Base-by-base conservation (phyloP, 495 filamentous ascomycete genomes). In the Talaromyces thailandensis region DNA sequence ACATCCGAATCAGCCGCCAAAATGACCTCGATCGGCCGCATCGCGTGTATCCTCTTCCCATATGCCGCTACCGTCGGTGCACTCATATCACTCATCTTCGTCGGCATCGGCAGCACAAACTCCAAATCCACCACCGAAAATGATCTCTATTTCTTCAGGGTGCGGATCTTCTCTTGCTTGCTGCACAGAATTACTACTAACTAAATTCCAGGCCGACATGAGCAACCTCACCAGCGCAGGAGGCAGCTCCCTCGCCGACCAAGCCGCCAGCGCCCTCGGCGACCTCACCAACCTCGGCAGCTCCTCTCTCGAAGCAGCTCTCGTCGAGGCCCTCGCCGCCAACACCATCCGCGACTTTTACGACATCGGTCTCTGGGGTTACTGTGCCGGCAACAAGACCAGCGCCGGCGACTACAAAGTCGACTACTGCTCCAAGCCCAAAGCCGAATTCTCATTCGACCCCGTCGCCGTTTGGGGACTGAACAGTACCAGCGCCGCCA, bases 361-460 rank as follows among this genome's bases (percentile, higher is more conserved):
- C 82, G 81, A 85, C 58, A 81, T 96, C 70, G 83, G 83, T 64
- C 79, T 98, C 28, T 96, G 88, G 89, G 88, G 88, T 70, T 97
- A 92, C 83, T 98, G 94, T 79, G 77, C 81, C 16, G 83, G 84
- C 51, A 75, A 79, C 58, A 86, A 86, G 76, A 81, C 74, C 37
- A 78, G 71, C 52, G 70, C 64, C 64, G 65, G 65, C 43, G 63
- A 69, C 6, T 71, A 69, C 64, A 66, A 75, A 24, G 72, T 76
- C 64, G 73, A 70, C 45, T 76, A 68, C 62, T 89, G 86, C 78
- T 84, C 84, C 8, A 68, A 73, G 45, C 82, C 77, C 59, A 71
- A 89, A 74, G 72, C 83, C 4, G 71, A 85, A 62, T 97, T 89
- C 79, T 83, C 86, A 79, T 96, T 92, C 84, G 85, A 95, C 70